A percentile compares a stretch with the other conserved stretches of the same genome.
phyloP scores from a whole-genome alignment of 768 basidiomycete genomes.

The Termitomyces bulborhizus region DNA sequence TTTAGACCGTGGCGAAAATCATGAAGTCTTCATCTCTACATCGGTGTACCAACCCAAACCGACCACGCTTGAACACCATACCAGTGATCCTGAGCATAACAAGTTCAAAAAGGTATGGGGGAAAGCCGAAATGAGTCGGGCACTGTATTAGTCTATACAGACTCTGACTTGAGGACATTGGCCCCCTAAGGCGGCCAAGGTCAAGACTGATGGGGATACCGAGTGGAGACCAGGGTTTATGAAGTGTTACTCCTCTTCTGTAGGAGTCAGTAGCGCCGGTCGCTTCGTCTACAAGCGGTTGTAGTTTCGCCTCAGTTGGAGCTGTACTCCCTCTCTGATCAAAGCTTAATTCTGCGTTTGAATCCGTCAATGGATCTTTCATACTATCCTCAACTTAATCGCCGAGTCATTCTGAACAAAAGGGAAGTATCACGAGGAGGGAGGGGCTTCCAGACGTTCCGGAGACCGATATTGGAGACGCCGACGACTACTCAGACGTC shows the following conservation, averaged over 20 bases:
- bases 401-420: neutral
- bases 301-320: slow-evolving; percentile 9
- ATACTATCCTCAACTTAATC: neutral
- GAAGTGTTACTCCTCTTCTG: slow-evolving; percentile 27
- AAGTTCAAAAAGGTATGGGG: slow-evolving; percentile 3
- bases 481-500: slow-evolving; percentile 11
- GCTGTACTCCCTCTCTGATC: slow-evolving; percentile 57
- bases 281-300: slow-evolving; percentile 1
- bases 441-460: slow-evolving; percentile 8
- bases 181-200: slow-evolving; percentile 7
- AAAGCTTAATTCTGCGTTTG: slow-evolving; percentile 21
- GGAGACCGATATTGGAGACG: slow-evolving; percentile 9
- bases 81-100: slow-evolving; percentile 2
- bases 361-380: slow-evolving; percentile 1
- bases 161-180: slow-evolving; percentile 40
- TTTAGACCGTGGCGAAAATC: slow-evolving; percentile 11
- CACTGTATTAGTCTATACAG: slow-evolving; percentile 34
- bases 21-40: slow-evolving; percentile 11
- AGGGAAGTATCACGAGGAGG: neutral
- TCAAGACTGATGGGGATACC: slow-evolving; percentile 11
- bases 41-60: neutral
- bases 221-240: slow-evolving; percentile 49
- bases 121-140: slow-evolving; percentile 10
- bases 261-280: neutral
- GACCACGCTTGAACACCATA: neutral